A percentile compares a stretch with the other conserved stretches of the same genome.
Conservation (phyloP, 352 stramenopile species). For the Pythium aristosporum region DNA sequence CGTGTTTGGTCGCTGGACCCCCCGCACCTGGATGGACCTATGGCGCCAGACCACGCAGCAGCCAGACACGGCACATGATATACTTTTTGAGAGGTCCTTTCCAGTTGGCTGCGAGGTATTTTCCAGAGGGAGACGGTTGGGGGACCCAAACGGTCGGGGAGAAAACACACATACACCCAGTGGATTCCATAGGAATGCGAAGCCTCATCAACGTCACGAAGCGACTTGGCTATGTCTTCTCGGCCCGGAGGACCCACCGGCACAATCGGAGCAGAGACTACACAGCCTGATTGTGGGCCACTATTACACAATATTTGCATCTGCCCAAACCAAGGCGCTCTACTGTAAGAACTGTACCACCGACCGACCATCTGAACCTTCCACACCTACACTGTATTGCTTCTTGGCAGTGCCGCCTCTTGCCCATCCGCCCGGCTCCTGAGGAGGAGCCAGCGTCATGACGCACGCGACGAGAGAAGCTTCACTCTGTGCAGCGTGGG, state of each 20-base stretch:
- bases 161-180: neutral
- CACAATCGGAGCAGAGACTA: neutral
- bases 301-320: neutral
- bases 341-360: too few relatives aligned
- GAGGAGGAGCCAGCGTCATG: neutral
- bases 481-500: neutral
- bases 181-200: neutral
- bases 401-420: too few relatives aligned
- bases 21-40: too few relatives aligned
- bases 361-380: constrained; percentile 2
- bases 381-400: neutral
- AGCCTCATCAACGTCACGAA: neutral
- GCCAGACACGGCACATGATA: too few relatives aligned
- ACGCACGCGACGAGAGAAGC: neutral
- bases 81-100: too few relatives aligned
- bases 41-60: too few relatives aligned
- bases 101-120: too few relatives aligned
- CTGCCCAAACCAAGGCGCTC: too few relatives aligned
- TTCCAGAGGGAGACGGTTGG: too few relatives aligned
- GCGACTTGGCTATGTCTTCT: neutral
- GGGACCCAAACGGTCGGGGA: neutral
- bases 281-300: neutral
- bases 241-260: neutral
- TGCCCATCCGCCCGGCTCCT: neutral
- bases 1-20: neutral